Base-by-base conservation (phyloP, 2,329 filamentous ascomycete genomes). In the Amphichorda felina region DNA sequence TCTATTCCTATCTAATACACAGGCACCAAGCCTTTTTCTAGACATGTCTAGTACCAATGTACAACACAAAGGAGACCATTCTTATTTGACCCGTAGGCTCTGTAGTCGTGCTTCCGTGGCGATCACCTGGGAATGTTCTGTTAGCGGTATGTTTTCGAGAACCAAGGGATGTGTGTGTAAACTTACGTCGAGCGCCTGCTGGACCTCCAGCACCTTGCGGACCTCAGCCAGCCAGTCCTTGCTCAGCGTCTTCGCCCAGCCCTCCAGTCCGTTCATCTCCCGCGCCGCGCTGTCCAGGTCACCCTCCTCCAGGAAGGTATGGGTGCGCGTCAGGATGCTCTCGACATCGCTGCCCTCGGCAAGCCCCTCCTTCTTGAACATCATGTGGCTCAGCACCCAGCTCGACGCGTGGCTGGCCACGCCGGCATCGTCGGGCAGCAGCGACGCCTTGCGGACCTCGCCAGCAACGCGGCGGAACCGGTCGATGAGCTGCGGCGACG, bases 231-330 rank as follows among this genome's bases (percentile, higher is more conserved):
- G 62, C 91, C 91, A 98, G 59, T 98, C 91, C 51, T 82, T 79
- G 60, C 85, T 93, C 53, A 98, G 63, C 28, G 88, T 89, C 70
- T 91, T 94, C 33, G 89, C 88, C 91, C 91, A 98, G 18, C 91
- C 91, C 41, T 81, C 73, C 32, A 98, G 68, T 2, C 79, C 75
- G 55, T 96, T 98, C 81, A 98, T 91, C 64, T 98, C 91, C 44
- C 91, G 72, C 11, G 91, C 88, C 3, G 91, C 91, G 36, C 73
- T 79, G 57, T 98, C 91, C 38, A 98, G 62, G 51, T 95, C 80
- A 16, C 91, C 91, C 62, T 96, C 86, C 63, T 98, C 88, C 15
- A 98, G 71, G 47, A 86, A 72, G 7, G 79, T 87, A 62, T 98
- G 88, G 2, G 91, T 89, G 43, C 91, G 73, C 3, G 84, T 83